Base-by-base conservation (phyloP, 1,284 basidiomycete species). In the Termitomyces sp. region DNA sequence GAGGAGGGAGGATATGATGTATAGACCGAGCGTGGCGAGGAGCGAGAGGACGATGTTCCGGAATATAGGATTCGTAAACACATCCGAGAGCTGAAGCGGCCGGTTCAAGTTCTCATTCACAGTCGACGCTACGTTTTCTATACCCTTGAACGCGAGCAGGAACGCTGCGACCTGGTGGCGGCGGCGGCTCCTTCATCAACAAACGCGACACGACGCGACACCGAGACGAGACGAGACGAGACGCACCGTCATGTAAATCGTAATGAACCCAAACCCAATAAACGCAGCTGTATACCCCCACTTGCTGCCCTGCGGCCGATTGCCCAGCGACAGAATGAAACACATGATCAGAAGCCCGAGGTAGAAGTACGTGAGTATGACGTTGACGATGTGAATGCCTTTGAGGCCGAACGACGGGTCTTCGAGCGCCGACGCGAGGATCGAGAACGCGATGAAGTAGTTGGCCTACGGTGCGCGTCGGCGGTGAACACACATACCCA, bases 281-380 rank as follows among this genome's bases (percentile, higher is more conserved):
- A 95, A 85, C 34, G 90, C 86, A 8, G 80, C 61, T 1, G 90
- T 93, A 66, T 93, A 96, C 7, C 81, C 81, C 77, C 84, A 84
- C 64, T 90, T 91, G 2, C 85, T 80, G 37, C 95, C 94, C 63
- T 94, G 91, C 3, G 96, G 95, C 37, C 94, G 73, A 67, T 98
- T 97, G 2, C 96, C 96, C 51, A 98, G 75, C 0, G 93, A 78
- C 8, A 97, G 80, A 45, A 98, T 78, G 74, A 97, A 97, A 67
- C 93, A 97, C 73, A 88, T 83, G 57, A 95, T 81, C 50, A 97
- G 72, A 11, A 95, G 74, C 3, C 88, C 93, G 49, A 95, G 76
- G 64, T 98, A 97, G 61, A 88, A 75, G 74, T 96, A 98, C 55
- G 88, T 83, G 46, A 95, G 75, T 11, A 93, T 78, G 39, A 84